These are phyloP conservation scores for Ceratocystis harringtonii DNA, from an alignment of 2,329 filamentous ascomycete species.

Conservation along the genomic window DNA sequence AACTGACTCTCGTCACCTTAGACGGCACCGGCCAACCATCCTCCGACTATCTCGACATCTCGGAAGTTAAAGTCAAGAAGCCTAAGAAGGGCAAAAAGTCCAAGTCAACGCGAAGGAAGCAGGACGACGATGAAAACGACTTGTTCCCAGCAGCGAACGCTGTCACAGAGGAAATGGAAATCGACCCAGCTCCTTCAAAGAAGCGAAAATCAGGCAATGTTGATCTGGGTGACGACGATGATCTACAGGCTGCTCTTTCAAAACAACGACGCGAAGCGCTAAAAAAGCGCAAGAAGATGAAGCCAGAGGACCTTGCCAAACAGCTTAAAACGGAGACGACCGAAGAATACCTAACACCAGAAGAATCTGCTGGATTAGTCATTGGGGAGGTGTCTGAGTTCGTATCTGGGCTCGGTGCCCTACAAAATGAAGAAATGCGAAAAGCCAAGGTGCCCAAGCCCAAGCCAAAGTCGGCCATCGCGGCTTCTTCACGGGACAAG, in stretches of 20 bases:
- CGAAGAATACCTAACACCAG: slow-evolving; percentile 32
- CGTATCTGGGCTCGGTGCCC: slow-evolving; percentile 67
- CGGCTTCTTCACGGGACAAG: slow-evolving; percentile 28
- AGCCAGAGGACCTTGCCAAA: slow-evolving; percentile 74
- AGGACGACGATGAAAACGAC: slow-evolving; percentile 48
- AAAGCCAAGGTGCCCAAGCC: slow-evolving; percentile 34
- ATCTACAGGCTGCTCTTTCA: slow-evolving; percentile 73
- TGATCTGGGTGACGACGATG: slow-evolving; percentile 77
- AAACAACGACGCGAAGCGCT: slow-evolving; percentile 68
- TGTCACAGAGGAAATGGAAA: slow-evolving; percentile 46
- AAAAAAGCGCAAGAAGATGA: slow-evolving; percentile 79
- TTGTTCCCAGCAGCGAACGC: slow-evolving; percentile 31
- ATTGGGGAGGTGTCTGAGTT: slow-evolving; percentile 95
- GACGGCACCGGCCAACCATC: slow-evolving; percentile 23
- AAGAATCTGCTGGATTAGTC: slow-evolving; percentile 48
- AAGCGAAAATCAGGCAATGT: slow-evolving; percentile 53
- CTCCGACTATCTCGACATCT: slow-evolving; percentile 82
- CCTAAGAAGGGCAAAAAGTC: slow-evolving; percentile 86
- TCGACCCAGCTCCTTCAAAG: slow-evolving; percentile 43
- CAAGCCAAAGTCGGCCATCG: slow-evolving; percentile 24
- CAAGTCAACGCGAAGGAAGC: slow-evolving; percentile 57
- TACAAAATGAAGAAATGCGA: slow-evolving; percentile 40
- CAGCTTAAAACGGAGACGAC: slow-evolving; percentile 53
- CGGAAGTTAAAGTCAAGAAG: slow-evolving; percentile 85
- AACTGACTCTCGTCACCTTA: not conserved